A percentile compares a stretch with the other conserved stretches of the same genome.
These are phyloP conservation scores for Acorus calamus DNA, from an alignment of 106 monocot genomes.

Conservation along the genomic window DNA sequence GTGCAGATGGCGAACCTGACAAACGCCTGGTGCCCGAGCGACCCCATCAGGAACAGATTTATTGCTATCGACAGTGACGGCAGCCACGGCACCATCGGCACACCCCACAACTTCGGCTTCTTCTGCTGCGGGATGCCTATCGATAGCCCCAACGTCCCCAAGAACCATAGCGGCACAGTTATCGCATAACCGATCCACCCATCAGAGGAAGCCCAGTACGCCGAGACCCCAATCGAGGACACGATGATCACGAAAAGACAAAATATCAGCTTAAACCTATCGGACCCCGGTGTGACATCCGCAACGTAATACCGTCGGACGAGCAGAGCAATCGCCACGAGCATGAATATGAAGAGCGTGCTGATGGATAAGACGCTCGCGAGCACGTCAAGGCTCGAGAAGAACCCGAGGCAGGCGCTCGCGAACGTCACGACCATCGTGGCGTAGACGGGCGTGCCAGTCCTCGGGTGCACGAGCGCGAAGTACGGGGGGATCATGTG, in stretches of 20 bases:
- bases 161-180: conserved; percentile 15
- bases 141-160: conserved; percentile 17
- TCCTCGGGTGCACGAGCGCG: conserved; percentile 28
- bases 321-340: conserved; percentile 22
- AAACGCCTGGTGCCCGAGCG: conserved; percentile 17
- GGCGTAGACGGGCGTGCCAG: conserved; percentile 21
- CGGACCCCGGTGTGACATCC: conserved; percentile 6
- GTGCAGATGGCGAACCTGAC: conserved; percentile 28
- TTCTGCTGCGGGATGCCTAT: conserved; percentile 13
- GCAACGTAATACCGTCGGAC: conserved; percentile 23
- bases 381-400: conserved; percentile 21
- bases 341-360: conserved; percentile 31
- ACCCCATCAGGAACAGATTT: conserved; percentile 30
- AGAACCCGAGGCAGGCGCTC: conserved; percentile 15
- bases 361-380: conserved; percentile 17
- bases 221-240: conserved; percentile 14
- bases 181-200: conserved; percentile 27
- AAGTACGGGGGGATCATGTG: conserved; percentile 28
- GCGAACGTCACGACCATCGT: conserved; percentile 15
- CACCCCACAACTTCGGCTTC: conserved; percentile 25
- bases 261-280: conserved; percentile 12
- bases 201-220: conserved; percentile 17
- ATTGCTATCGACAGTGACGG: conserved; percentile 28
- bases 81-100: conserved; percentile 30
- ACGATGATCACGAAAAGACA: conserved; percentile 13